phyloP scores from a whole-genome alignment of 805 yeast species.

The Kluyveromyces nonfermentans region DNA sequence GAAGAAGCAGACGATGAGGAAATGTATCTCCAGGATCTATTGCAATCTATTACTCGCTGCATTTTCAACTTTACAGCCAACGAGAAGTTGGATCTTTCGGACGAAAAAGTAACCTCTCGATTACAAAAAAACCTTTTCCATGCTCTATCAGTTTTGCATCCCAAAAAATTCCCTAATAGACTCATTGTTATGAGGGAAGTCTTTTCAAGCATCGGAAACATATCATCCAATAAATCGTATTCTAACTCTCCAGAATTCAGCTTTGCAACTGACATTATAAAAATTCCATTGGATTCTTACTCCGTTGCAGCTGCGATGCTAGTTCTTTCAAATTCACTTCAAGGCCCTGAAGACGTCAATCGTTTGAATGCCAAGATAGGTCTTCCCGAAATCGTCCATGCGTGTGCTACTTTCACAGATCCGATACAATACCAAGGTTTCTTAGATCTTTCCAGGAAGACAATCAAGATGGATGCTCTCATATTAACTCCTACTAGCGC shows the following conservation, averaged over 20 bases:
- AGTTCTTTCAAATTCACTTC: slow-evolving; percentile 21
- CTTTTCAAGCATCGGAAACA: slow-evolving; percentile 17
- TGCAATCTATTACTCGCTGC: slow-evolving; percentile 12
- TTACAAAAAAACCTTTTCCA: slow-evolving; percentile 14
- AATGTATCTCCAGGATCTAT: slow-evolving; percentile 16
- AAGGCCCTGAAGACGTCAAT: slow-evolving; percentile 15
- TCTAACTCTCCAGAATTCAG: slow-evolving; percentile 16
- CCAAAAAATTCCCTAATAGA: slow-evolving; percentile 19
- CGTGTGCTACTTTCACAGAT: slow-evolving; percentile 15
- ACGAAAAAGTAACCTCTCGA: slow-evolving; percentile 1
- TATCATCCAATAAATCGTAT: slow-evolving; percentile 19
- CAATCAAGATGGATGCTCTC: slow-evolving; percentile 16
- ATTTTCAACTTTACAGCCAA: slow-evolving; percentile 14
- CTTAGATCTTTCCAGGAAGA: slow-evolving; percentile 21
- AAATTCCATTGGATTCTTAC: slow-evolving; percentile 13
- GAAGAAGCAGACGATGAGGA: slow-evolving; percentile 13
- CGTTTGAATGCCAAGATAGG: slow-evolving; percentile 9
- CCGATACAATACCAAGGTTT: slow-evolving; percentile 28
- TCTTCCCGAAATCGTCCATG: slow-evolving; percentile 10
- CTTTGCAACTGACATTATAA: slow-evolving; percentile 10
- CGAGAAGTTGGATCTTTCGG: slow-evolving; percentile 9
- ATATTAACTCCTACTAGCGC: slow-evolving; percentile 13
- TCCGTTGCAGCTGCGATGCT: slow-evolving; percentile 19
- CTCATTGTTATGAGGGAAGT: slow-evolving; percentile 27
- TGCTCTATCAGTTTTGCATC: slow-evolving; percentile 10